These are phyloP conservation scores for Puccinia horiana DNA, from an alignment of 1,284 basidiomycete genomes.

Conservation along the genomic window DNA sequence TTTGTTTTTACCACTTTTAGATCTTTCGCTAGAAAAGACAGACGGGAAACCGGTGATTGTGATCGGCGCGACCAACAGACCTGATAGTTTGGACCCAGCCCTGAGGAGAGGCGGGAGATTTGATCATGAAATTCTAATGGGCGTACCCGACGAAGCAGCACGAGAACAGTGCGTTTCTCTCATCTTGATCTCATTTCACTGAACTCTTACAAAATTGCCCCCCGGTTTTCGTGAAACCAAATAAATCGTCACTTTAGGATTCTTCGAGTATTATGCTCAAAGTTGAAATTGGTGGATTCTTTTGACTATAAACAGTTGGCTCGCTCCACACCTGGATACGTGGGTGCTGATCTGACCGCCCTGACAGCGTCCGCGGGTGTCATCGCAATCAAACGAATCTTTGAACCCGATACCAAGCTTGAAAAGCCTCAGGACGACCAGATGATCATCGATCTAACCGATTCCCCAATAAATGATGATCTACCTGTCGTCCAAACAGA, in stretches of 20 bases:
- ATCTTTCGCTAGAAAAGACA: constrained; percentile 86
- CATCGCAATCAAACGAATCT: constrained; percentile 93
- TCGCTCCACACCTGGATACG: constrained; percentile 92
- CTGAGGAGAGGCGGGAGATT: constrained; percentile 89
- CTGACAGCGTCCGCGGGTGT: constrained; percentile 91
- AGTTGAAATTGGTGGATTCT: constrained; percentile 73
- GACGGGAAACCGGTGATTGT: constrained; percentile 87
- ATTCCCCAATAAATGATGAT: constrained; percentile 22
- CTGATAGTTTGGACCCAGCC: constrained; percentile 90
- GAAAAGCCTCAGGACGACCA: constrained; percentile 34
- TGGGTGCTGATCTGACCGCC: constrained; percentile 89
- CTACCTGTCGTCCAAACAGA: constrained; percentile 33
- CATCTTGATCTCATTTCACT: constrained; percentile 23
- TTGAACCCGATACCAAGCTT: constrained; percentile 62
- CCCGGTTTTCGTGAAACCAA: background rate
- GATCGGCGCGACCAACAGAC: constrained; percentile 93
- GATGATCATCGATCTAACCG: constrained; percentile 40
- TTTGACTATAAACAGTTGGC: constrained; percentile 81
- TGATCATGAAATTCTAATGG: constrained; percentile 96
- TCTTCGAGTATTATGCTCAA: constrained; percentile 73
- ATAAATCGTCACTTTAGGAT: constrained; percentile 65
- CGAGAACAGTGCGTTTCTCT: constrained; percentile 72
- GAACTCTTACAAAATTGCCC: background rate
- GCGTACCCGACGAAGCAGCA: constrained; percentile 86
- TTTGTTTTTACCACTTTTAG: constrained; percentile 58